These are phyloP conservation scores for Phialophora chinensis DNA, from an alignment of 2,329 filamentous ascomycete genomes.

Conservation along the genomic window DNA sequence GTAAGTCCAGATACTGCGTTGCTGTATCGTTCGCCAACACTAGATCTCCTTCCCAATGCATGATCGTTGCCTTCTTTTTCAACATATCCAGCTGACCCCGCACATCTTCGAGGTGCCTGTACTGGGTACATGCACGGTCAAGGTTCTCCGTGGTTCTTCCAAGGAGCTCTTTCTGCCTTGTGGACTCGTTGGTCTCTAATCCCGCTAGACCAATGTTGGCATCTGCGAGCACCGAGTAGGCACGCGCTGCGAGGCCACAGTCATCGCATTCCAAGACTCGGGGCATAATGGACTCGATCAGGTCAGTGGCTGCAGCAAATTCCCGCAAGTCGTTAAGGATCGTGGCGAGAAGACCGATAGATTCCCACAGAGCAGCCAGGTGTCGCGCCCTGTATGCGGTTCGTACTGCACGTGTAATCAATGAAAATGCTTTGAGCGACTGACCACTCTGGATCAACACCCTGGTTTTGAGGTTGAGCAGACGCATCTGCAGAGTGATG, in stretches of 20 bases:
- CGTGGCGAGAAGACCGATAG: conserved; percentile 69
- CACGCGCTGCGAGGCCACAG: conserved; percentile 64
- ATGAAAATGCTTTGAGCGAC: conserved; percentile 75
- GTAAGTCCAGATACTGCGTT: conserved; percentile 64
- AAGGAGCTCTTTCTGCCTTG: conserved; percentile 62
- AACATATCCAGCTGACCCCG: conserved; percentile 77
- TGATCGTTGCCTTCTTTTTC: conserved; percentile 80
- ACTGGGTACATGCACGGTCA: conserved; percentile 68
- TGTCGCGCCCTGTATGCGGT: conserved; percentile 73
- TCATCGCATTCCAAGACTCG: conserved; percentile 76
- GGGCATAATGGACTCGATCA: conserved; percentile 74
- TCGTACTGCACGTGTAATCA: conserved; percentile 75
- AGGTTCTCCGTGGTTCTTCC: conserved; percentile 65
- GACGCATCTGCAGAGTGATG: conserved; percentile 70
- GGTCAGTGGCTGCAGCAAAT: conserved; percentile 67
- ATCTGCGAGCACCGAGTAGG: conserved; percentile 76
- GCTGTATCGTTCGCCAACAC: conserved; percentile 70
- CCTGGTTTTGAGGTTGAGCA: conserved; percentile 74
- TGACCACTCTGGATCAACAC: conserved; percentile 72
- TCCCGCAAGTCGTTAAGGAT: conserved; percentile 74
- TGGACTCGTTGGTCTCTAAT: conserved; percentile 45
- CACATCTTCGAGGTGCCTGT: conserved; percentile 69
- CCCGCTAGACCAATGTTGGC: conserved; percentile 80
- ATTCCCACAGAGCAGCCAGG: conserved; percentile 73
- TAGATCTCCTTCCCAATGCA: conserved; percentile 71